Base-by-base conservation (phyloP, 1,284 basidiomycete genomes). In the Schizophyllum commune region DNA sequence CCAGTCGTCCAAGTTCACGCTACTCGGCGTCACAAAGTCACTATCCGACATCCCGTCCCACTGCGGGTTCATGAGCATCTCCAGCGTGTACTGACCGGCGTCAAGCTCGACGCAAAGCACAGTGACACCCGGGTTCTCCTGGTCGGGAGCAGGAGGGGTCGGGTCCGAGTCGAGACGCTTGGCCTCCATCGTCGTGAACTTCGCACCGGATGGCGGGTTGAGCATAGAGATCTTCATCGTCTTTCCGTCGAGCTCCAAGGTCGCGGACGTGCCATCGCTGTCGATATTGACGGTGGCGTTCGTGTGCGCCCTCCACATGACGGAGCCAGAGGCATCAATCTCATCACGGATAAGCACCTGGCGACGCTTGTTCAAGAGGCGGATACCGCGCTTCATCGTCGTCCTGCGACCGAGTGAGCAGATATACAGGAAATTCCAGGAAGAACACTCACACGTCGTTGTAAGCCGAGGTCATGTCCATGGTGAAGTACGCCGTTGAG, bases 301-400 rank as follows among this genome's bases (percentile, higher is more conserved):
- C 64, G 97, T 98, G 75, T 99, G 96, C 80, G 95, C 92, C 57
- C 95, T 86, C 96, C 96, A 98, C 79, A 89, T 82, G 61, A 96
- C 76, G 22, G 79, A 69, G 22, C 73, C 77, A 27, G 79, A 73
- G 1, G 85, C 77, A 19, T 75, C 80, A 70, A 96, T 86, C 69
- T 96, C 94, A 74, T 95, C 93, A 73, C 94, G 94, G 52, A 96
- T 73, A 6, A 99, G 84, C n/a, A 98, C 85, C 75, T 98, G 97
- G 66, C 83, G 85, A 62, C 97, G 87, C 53, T 79, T 82, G 75
- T 99, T 99, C 65, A 99, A 72, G 67, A 90, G 73, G 60, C 95
- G 92, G 63, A 97, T 81, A 64, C 96, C 97, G 62, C 97, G 94
- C 70, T 86, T 84, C 69, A 92, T 85, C 11, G 86, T 84, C 13